Evolutionary conservation across 208 protist species (phyloP), one percentile per base, ranked within the genome.

Genomic region (Acanthamoeba royreba): DNA sequence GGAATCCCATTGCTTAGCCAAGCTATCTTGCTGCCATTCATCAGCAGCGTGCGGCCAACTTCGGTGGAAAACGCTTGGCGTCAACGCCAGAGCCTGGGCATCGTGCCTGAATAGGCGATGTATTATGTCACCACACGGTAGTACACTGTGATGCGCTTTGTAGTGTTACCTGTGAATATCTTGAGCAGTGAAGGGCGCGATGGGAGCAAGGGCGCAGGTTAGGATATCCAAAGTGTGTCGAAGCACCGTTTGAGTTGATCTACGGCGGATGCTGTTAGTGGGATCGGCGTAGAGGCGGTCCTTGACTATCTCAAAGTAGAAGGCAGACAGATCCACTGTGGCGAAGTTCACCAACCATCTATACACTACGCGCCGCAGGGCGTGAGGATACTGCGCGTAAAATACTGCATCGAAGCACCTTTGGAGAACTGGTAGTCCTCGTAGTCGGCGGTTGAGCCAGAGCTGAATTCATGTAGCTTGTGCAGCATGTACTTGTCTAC

Each of bases 221-320:
- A 93, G 89, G 45, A 47, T 40, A 25, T 83, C 61, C 28, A 93
- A 63, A 19, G 61, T 45, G n/a, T 92, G 25, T 8, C 28, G 52
- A 17, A 97, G 38, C 1, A 94, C 92, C 28, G 74, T 95, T 79
- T 97, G 97, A 40, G 86, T 94, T 15, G 92, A 66, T 88, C 96
- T 94, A 79, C 97, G 94, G 31, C 43, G 19, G 1, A 45, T n/a
- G 61, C 94, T 92, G 49, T 94, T 63, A 38, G 79, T 31, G 40
- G 74, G 45, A 0, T 95, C 93, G 9, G 93, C 93, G 94, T 98
- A 98, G 2, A 98, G 95, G n/a, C 95, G 61, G 77, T 97, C 96
- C 85, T 98, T 98, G 72, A 94, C 72, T 1, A 95, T 25, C 42
- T 98, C 96, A 9, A 98, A 97, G 94, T 98, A 98, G 85, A 98